Base-by-base conservation (phyloP, 768 basidiomycete genomes). In the Phaeotremella skinneri region DNA sequence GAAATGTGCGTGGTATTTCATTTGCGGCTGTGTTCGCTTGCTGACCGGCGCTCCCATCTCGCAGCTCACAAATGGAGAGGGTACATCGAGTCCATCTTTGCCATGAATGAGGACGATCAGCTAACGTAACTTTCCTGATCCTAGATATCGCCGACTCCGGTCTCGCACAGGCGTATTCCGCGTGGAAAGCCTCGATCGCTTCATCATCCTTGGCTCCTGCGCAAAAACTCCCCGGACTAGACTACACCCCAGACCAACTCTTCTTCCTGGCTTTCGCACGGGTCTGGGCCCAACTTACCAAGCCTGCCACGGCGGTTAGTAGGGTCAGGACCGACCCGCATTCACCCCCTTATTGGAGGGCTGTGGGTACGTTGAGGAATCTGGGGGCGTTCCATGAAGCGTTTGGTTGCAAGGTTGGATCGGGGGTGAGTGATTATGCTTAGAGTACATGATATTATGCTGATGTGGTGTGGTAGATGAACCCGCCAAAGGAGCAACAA, bases 231-330 rank as follows among this genome's bases (percentile, higher is more conserved):
- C 92, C 92, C 11, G 92, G 92, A 17, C 76, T 97, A 59, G 66
- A 73, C 32, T 77, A 57, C 58, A 69, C 72, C 2, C 61, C 68
- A 58, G 93, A 96, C 39, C 93, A 97, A 79, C 78, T 97, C 27
- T 97, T 97, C 80, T 97, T 96, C 81, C 84, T 97, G 55, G 84
- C 90, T 1, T 93, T 89, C 69, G 92, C 84, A 14, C 83, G 88
- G 26, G 85, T 88, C n/a, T 94, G 90, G 90, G 90, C 87, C 0
- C 82, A 84, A 70, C 85, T 85, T 67, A 88, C 87, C 77, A 90
- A 87, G 62, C 83, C 89, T 25, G 86, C 84, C 43, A 84, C 87
- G 26, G 87, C 87, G 25, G 87, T 89, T 63, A 84, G 80, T 4
- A 32, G 87, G 27, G 84, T 94, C 49, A 84, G 89, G 47, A 87